Conservation (phyloP, 345 rosid species). For the Barbarea vulgaris region DNA sequence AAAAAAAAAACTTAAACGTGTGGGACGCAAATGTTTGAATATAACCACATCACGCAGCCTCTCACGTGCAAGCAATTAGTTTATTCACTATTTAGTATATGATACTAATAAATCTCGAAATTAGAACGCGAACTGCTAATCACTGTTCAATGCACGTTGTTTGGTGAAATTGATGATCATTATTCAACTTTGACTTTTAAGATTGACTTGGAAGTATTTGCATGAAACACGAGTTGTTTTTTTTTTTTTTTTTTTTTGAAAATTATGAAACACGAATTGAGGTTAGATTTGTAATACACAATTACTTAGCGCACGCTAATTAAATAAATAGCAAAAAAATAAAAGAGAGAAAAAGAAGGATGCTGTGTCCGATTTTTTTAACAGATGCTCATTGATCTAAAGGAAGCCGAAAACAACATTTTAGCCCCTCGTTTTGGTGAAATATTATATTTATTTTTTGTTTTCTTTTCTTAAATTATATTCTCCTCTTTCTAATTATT, state of each 20-base stretch:
- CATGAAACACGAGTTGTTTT: conserved; percentile 19
- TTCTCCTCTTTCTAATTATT: neutral
- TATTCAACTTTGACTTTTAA: conserved; percentile 1
- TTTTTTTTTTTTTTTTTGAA: too few relatives aligned
- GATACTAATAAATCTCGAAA: too few relatives aligned
- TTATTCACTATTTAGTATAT: neutral
- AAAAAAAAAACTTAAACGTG: conserved; percentile 17
- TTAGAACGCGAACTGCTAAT: neutral
- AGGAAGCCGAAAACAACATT: conserved; percentile 11
- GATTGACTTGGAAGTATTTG: conserved; percentile 13
- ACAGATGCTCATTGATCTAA: neutral
- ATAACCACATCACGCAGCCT: conserved; percentile 27
- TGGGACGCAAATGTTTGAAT: conserved; percentile 9
- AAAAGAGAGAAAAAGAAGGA: neutral
- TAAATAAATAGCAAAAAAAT: neutral
- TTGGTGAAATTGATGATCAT: neutral
- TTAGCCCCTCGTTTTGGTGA: neutral
- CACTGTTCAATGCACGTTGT: neutral
- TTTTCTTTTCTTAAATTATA: neutral
- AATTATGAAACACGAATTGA: conserved; percentile 10
- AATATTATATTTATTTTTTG: neutral
- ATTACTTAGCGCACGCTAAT: neutral
- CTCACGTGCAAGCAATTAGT: conserved; percentile 25
- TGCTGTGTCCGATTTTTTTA: neutral
- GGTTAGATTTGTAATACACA: conserved; percentile 1